Evolutionary conservation across 306 rosid genomes (phyloP), one percentile per base, ranked within the genome.

Genomic region (Cajanus cajan): DNA sequence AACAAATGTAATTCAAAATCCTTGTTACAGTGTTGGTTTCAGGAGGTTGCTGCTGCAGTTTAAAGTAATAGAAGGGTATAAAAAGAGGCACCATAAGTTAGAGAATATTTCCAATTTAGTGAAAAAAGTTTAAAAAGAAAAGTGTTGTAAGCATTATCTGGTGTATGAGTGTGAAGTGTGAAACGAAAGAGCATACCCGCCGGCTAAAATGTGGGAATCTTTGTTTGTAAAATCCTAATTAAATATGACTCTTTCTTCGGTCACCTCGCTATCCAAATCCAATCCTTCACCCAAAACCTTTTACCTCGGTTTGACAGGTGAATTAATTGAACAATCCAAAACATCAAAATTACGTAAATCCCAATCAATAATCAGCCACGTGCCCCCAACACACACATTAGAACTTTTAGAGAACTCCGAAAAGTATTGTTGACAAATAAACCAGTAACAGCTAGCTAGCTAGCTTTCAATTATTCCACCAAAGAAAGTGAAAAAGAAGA

Each of bases 341-440:
- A 68, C 73, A 47, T 59, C 12, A 61, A 2, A 58, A 28, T 69
- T 77, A 58, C 62, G 84, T 71, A 79, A 39, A 39, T 74, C 44
- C 81, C 78, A 68, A 63, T 7, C 1, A 63, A 67, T 15, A 66
- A 79, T 67, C 40, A 39, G 31, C 74, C 82, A 70, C 61, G 67
- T 82, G 75, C 68, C 71, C 54, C 59, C 33, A 28, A 15, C 57
- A 9, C 51, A 59, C 8, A 19, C 13, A 22, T 8, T 50, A 48
- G 3, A 22, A 39, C 31, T 33, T 67, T 37, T 70, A 34, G 67
- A 31, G 70, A 52, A 18, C 44, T 74, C 78, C 71, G 22, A 69
- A 68, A 68, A 74, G 34, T 75, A 63, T 73, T 24, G n/a, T n/a
- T 34, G 82, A 78, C 85, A 45, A 77, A 0, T 52, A 58, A 11